Conservation (phyloP, 23 red algal genomes). For the Agarophyton chilense region DNA sequence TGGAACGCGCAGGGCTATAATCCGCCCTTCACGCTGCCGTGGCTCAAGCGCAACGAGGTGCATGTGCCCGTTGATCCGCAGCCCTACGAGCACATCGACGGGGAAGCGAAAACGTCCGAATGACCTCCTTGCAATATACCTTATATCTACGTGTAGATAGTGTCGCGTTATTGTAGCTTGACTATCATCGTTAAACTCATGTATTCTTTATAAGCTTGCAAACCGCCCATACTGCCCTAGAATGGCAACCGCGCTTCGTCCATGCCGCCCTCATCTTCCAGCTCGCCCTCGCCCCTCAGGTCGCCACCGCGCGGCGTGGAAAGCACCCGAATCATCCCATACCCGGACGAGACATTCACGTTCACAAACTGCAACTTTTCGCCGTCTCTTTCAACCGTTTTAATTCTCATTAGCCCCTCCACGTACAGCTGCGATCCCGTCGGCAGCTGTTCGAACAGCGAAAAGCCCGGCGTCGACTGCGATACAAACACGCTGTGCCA, state of each 20-base stretch:
- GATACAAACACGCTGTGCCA: slow-evolving; percentile 49
- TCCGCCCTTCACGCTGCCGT: slow-evolving; percentile 90
- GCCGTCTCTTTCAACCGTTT: slow-evolving; percentile 17
- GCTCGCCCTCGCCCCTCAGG: background rate
- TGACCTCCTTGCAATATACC: background rate
- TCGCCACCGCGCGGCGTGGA: background rate
- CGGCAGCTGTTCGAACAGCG: slow-evolving; percentile 17
- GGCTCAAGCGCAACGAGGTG: slow-evolving; percentile 83
- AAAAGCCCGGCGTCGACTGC: slow-evolving; percentile 25
- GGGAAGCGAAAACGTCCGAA: background rate
- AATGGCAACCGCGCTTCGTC: background rate
- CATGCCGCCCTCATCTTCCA: background rate
- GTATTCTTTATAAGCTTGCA: too few relatives aligned
- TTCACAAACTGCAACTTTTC: slow-evolving; percentile 19
- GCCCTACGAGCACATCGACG: background rate
- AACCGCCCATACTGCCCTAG: background rate
- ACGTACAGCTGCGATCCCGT: slow-evolving; percentile 46
- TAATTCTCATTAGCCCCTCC: slow-evolving; percentile 38
- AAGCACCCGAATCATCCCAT: slow-evolving; percentile 10
- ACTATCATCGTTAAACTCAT: too few relatives aligned
- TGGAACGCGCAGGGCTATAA: slow-evolving; percentile 89
- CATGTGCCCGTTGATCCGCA: slow-evolving; percentile 74
- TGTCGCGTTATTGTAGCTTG: too few relatives aligned
- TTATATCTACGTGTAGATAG: too few relatives aligned
- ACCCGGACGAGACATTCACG: slow-evolving; percentile 9